These are phyloP conservation scores for Penicillium sp. DNA, from an alignment of 2,329 filamentous ascomycete species.

Conservation along the genomic window DNA sequence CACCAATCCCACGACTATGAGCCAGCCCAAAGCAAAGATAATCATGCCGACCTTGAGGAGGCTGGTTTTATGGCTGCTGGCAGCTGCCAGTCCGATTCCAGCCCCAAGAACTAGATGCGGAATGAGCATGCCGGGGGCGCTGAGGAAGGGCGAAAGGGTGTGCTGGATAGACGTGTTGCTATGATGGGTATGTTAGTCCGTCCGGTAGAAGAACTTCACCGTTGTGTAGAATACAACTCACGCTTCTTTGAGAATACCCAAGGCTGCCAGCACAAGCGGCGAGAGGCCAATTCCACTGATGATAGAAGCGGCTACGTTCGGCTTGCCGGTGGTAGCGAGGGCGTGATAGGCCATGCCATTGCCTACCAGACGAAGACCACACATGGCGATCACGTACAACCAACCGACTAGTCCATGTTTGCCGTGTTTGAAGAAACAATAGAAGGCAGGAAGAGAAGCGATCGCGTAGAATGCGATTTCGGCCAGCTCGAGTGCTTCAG, in stretches of 20 bases:
- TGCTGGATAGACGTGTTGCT: constrained; percentile 16
- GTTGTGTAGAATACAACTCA: constrained; percentile 1
- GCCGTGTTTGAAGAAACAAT: constrained; percentile 12
- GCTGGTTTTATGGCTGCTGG: constrained; percentile 1
- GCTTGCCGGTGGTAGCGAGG: constrained; percentile 7
- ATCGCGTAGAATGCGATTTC: constrained; percentile 11
- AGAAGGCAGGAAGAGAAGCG: constrained; percentile 9
- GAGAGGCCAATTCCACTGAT: constrained; percentile 13
- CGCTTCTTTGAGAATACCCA: constrained; percentile 11
- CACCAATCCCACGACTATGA: constrained; percentile 2
- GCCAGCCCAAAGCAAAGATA: constrained; percentile 11
- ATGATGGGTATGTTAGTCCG: not conserved
- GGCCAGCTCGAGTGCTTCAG: constrained; percentile 12
- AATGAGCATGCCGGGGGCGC: constrained; percentile 4
- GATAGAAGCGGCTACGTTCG: constrained; percentile 6
- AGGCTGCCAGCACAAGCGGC: constrained; percentile 9
- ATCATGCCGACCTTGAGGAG: constrained; percentile 8
- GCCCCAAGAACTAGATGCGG: constrained; percentile 10
- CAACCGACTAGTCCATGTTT: constrained; percentile 7
- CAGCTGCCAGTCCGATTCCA: constrained; percentile 10
- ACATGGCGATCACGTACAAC: constrained; percentile 10
- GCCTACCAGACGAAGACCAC: constrained; percentile 10
- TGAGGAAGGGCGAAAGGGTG: constrained; percentile 4
- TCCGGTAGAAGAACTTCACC: not conserved
- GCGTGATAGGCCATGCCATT: constrained; percentile 12